Base-by-base conservation (phyloP, 805 yeast genomes). In the Starmerella sp. region DNA sequence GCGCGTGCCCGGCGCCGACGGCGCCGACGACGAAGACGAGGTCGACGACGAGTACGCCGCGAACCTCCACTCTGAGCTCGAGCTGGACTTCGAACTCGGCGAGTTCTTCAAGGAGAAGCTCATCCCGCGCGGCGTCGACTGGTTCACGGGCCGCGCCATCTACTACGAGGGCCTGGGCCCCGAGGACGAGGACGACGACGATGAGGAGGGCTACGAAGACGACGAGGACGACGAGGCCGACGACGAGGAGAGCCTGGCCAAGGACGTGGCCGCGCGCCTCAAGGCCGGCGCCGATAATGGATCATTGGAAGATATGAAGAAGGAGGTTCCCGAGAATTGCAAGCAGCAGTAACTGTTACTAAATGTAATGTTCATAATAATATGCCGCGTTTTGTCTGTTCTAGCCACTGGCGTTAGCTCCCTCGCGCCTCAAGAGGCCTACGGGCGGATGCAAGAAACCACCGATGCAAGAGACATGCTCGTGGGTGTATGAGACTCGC, bases 141-240 rank as follows among this genome's bases (percentile, higher is more conserved):
- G 98, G 97, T 93, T 89, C 71, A 91, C 98, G 9, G 98, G 98
- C 48, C 88, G 88, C 61, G 98, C 98, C 29, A 77, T 91, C 56
- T 95, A 86, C 55, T 86, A 79, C 67, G 84, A 79, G 61, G 80
- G 75, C 49, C 75, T 72, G 58, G 78, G 77, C 36, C 81, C 73
- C 2, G 81, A 74, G 6, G 86, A 78, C 14, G 86, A 76, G 1
- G 86, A 79, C 6, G 83, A 74, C 2, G 82, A 76, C 2, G 83
- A 76, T 2, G 86, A 77, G 2, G 83, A 75, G 2, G 82, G 71
- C 56, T 82, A 71, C 9, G 87, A 79, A 2, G 87, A 78, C 4
- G 86, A 77, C 13, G 82, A 75, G 31, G 84, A 77, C 44, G 85
- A 77, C 13, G 84, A 72, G 3, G 73, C 66, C 10, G 73, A 67